Conservation (phyloP, 306 rosid genomes). For the Echinosophora koreensis region DNA sequence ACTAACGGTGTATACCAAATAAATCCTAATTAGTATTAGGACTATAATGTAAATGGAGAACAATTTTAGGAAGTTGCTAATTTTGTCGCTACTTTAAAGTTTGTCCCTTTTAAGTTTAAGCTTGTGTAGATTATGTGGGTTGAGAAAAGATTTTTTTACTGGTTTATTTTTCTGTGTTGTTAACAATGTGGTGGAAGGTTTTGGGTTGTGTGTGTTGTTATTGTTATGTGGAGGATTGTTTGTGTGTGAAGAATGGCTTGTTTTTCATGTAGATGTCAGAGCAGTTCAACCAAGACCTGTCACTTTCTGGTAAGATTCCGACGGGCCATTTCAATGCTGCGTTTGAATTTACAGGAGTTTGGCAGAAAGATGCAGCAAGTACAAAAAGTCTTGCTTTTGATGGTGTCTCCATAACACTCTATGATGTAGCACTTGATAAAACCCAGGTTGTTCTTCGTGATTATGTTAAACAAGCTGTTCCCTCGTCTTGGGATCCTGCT, state of each 20-base stretch:
- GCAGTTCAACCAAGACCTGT: slow-evolving; percentile 82
- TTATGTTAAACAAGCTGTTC: slow-evolving; percentile 77
- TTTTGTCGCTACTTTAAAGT: not conserved
- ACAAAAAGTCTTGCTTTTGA: slow-evolving; percentile 85
- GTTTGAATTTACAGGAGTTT: slow-evolving; percentile 71
- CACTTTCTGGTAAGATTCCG: slow-evolving; percentile 84
- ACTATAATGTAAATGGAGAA: not conserved
- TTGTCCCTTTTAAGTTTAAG: not conserved
- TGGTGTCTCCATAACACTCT: slow-evolving; percentile 73
- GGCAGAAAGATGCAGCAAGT: slow-evolving; percentile 91
- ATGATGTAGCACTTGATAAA: slow-evolving; percentile 75
- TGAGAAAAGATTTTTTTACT: not conserved
- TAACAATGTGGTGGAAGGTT: not conserved
- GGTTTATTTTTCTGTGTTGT: not conserved
- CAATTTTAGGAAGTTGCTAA: not conserved
- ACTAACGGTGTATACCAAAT: too few relatives aligned
- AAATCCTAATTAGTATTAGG: not conserved
- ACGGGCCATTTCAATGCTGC: slow-evolving; percentile 84
- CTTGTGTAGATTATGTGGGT: not conserved
- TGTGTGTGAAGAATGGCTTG: slow-evolving; percentile 12
- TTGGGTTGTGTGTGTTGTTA: slow-evolving; percentile 2
- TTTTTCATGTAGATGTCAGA: slow-evolving; percentile 76
- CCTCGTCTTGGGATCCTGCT: slow-evolving; percentile 88
- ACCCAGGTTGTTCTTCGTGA: slow-evolving; percentile 69
- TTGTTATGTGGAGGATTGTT: not conserved